Evolutionary conservation across 2,329 filamentous ascomycete genomes (phyloP).

Genomic region (Berkeleyomyces basicola): DNA sequence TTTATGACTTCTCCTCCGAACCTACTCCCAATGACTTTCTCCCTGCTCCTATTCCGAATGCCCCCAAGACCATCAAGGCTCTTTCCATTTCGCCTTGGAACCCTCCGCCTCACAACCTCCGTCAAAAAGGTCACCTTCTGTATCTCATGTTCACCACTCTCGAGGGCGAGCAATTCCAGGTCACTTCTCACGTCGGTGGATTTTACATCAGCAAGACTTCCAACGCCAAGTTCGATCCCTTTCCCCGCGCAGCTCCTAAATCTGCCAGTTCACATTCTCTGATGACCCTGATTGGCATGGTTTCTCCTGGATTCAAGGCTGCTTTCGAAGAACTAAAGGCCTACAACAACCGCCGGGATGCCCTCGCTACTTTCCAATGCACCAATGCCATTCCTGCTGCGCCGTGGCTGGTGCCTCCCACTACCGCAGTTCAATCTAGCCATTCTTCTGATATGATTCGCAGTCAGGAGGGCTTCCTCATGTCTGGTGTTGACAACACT

Average conservation of each 20-base stretch:
- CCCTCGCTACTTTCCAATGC: constrained; percentile 84
- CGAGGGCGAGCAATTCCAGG: constrained; percentile 86
- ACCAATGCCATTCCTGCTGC: constrained; percentile 85
- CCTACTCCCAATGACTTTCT: constrained; percentile 56
- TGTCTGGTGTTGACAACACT: constrained; percentile 80
- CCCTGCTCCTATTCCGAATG: constrained; percentile 45
- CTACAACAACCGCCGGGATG: constrained; percentile 69
- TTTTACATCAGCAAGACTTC: constrained; percentile 97
- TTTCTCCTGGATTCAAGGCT: constrained; percentile 70
- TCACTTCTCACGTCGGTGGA: constrained; percentile 83
- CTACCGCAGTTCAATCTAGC: constrained; percentile 43
- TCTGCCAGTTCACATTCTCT: constrained; percentile 69
- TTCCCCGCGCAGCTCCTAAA: constrained; percentile 64
- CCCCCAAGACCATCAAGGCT: constrained; percentile 81
- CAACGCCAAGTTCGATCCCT: constrained; percentile 87
- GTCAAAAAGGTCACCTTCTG: constrained; percentile 80
- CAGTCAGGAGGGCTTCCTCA: constrained; percentile 81
- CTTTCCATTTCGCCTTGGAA: constrained; percentile 90
- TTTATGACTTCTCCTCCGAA: constrained; percentile 61
- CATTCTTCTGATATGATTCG: constrained; percentile 76
- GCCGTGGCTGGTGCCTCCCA: constrained; percentile 72
- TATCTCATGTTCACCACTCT: constrained; percentile 82
- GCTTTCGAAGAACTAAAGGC: constrained; percentile 68
- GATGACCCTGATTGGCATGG: constrained; percentile 55
- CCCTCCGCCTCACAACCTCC: constrained; percentile 78